Evolutionary conservation across 805 yeast species (phyloP).

Genomic region (Candida silvatica): DNA sequence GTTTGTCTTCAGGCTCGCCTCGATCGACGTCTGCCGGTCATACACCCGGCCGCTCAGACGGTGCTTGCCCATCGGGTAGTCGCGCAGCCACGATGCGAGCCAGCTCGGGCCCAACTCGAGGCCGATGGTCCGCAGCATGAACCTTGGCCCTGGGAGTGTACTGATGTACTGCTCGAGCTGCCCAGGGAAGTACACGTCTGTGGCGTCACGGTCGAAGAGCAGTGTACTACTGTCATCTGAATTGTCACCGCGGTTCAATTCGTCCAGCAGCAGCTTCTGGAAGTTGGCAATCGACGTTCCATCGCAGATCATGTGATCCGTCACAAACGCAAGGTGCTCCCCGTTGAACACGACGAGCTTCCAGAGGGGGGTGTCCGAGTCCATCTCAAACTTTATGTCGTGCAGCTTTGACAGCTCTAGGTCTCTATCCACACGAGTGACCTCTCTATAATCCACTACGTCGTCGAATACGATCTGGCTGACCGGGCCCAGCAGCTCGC

Average conservation of each 20-base stretch:
- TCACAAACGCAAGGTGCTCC: background rate
- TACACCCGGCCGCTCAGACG: background rate
- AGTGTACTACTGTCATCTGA: no score
- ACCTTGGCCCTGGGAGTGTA: background rate
- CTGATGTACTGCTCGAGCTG: background rate
- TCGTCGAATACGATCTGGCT: background rate
- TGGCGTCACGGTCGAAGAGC: background rate
- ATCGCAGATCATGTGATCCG: slow-evolving; percentile 2
- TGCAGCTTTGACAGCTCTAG: background rate
- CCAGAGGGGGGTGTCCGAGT: slow-evolving; percentile 1
- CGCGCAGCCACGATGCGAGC: background rate
- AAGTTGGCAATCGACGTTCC: slow-evolving; percentile 1
- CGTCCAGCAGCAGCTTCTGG: background rate
- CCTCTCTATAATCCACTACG: background rate
- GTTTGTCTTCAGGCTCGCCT: background rate
- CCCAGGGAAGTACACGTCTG: background rate
- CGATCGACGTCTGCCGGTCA: background rate
- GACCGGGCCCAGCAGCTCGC: background rate
- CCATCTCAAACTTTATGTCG: background rate
- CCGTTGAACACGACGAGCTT: background rate
- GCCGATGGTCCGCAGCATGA: background rate
- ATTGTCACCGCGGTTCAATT: background rate
- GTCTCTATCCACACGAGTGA: background rate
- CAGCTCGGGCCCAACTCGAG: background rate
- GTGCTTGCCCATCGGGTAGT: background rate